Evolutionary conservation across 2,329 filamentous ascomycete genomes (phyloP).

Genomic region (Aureobasidium subglaciale): DNA sequence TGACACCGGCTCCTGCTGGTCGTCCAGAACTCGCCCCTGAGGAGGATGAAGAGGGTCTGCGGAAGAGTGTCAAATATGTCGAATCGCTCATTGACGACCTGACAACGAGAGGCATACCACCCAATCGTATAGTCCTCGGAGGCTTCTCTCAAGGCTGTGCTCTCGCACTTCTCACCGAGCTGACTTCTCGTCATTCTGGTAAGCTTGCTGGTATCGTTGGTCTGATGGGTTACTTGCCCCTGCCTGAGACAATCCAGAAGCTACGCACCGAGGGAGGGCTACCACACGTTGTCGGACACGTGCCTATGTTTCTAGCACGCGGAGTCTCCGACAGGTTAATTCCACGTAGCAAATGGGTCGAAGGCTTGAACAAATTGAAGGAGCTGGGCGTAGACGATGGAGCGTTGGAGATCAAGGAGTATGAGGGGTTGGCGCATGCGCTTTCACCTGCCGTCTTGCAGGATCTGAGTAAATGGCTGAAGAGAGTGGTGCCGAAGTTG

Average conservation of each 20-base stretch:
- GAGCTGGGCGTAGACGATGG: slow-evolving; percentile 34
- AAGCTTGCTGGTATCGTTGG: slow-evolving; percentile 36
- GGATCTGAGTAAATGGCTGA: slow-evolving; percentile 39
- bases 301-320: slow-evolving; percentile 41
- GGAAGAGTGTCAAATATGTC: slow-evolving; percentile 34
- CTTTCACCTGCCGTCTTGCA: slow-evolving; percentile 37
- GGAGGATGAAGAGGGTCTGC: slow-evolving; percentile 41
- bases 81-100: slow-evolving; percentile 37
- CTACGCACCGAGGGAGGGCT: slow-evolving; percentile 33
- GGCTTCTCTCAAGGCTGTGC: slow-evolving; percentile 45
- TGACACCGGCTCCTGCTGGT: slow-evolving; percentile 32
- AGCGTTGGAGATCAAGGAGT: slow-evolving; percentile 37
- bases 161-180: slow-evolving; percentile 37
- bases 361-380: slow-evolving; percentile 36
- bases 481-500: slow-evolving; percentile 34
- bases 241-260: slow-evolving; percentile 32
- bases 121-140: slow-evolving; percentile 38
- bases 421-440: slow-evolving; percentile 43
- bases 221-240: slow-evolving; percentile 43
- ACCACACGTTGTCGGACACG: slow-evolving; percentile 28
- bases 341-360: slow-evolving; percentile 36
- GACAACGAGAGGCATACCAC: slow-evolving; percentile 34
- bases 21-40: slow-evolving; percentile 38
- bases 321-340: slow-evolving; percentile 43
- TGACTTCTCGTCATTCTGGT: slow-evolving; percentile 34